Base-by-base conservation (phyloP, 306 rosid genomes). In the Lithocarpus polystachyus region DNA sequence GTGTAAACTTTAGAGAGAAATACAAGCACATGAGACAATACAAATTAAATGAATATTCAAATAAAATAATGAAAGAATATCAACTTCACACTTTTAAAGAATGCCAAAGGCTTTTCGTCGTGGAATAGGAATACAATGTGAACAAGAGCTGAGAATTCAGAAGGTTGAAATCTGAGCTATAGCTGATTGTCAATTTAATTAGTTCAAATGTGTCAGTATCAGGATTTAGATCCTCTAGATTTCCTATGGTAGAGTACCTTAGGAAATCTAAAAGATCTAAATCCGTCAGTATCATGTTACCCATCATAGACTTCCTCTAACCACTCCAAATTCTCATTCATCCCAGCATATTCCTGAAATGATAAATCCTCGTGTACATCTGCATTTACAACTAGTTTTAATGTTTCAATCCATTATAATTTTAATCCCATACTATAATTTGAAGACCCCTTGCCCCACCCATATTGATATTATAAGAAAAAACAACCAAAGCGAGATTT, bases 271-370 rank as follows among this genome's bases (percentile, higher is more conserved):
- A 8, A 35, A 35, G 8, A 35, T 35, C 8, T 35, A 2, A 35
- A 35, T 35, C 40, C 8, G 2, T 67, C 10, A 19, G 18, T 67
- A 19, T 19, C 51, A 67, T 45, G 22, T 33, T 35, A 18, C 10
- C 40, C 43, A 17, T 17, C 15, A 9, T 48, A 67, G 52, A 67
- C 6, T 67, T 64, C 13, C 11, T 64, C 12, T 17, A 28, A 64
- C 12, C 17, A 64, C 70, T 29, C 37, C 12, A 64, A 29, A 64
- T 64, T 64, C 12, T 17, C 14, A 69, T 43, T 37, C 33, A 43
- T 35, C 73, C 56, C 18, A 31, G 68, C 19, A 75, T 71, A n/a
- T 37, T 52, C 75, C 77, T 76, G 54, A 65, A 33, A 65, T 31
- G 75, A 53, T 74, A 74, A 61, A 17, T 29, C 1, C 70, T 64